Evolutionary conservation across 1,284 basidiomycete genomes (phyloP).

Genomic region (Prillingera fragicola): DNA sequence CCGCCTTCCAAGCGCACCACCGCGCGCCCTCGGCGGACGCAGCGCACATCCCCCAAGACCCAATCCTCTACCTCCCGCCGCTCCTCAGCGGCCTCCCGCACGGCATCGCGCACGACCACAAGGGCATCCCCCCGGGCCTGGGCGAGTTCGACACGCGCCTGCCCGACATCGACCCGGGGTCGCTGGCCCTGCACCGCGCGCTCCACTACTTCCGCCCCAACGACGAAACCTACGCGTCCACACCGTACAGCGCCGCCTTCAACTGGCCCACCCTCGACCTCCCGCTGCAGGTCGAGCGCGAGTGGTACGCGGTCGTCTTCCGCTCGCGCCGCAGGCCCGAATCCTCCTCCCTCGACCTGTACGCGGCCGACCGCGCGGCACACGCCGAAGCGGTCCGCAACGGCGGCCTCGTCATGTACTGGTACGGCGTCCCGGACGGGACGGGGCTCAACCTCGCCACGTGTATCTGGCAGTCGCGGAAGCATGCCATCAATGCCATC

Average conservation of each 20-base stretch:
- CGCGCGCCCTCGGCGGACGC: conserved; percentile 55
- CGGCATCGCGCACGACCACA: conserved; percentile 25
- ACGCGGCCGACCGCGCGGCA: conserved; percentile 74
- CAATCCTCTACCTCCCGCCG: conserved; percentile 71
- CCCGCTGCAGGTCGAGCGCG: conserved; percentile 49
- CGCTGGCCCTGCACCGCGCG: conserved; percentile 75
- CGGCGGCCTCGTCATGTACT: conserved; percentile 71
- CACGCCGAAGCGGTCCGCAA: conserved; percentile 85
- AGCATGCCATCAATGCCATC: conserved; percentile 72
- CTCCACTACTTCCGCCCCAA: conserved; percentile 68
- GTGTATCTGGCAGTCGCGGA: conserved; percentile 81
- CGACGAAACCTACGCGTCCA: conserved; percentile 58
- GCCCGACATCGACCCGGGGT: conserved; percentile 73
- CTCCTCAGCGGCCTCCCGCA: conserved; percentile 61
- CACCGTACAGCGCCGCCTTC: conserved; percentile 67
- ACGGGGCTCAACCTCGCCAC: conserved; percentile 83
- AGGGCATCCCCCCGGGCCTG: conserved; percentile 5
- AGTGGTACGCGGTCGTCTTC: conserved; percentile 88
- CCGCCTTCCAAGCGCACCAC: conserved; percentile 48
- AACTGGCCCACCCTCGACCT: conserved; percentile 69
- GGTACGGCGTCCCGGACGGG: conserved; percentile 78
- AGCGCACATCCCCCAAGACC: conserved; percentile 48
- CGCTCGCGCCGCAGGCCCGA: conserved; percentile 64
- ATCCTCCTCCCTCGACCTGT: conserved; percentile 54
- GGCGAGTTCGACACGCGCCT: conserved; percentile 66